Evolutionary conservation across 768 basidiomycete genomes (phyloP).

Genomic region (Rhizopogon vinicolor): DNA sequence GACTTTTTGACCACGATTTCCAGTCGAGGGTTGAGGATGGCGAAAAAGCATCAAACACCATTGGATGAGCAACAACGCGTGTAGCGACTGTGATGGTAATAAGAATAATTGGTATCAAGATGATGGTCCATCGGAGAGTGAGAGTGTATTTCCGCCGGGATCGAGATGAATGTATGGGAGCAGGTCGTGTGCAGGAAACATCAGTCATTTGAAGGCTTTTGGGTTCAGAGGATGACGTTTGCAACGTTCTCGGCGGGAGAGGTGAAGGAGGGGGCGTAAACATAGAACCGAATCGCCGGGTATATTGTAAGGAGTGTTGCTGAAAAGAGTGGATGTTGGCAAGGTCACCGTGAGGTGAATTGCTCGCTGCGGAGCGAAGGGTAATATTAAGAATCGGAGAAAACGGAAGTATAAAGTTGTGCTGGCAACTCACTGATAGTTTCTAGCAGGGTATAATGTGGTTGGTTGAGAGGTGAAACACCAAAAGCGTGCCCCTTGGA

Average conservation of each 20-base stretch:
- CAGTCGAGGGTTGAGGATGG: constrained; percentile 21
- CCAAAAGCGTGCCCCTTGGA: no score
- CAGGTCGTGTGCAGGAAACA: constrained; percentile 3
- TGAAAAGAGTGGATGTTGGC: constrained; percentile 20
- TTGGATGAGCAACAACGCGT: constrained; percentile 46
- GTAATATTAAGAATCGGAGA: not conserved
- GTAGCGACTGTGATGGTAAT: constrained; percentile 50
- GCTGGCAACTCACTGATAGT: not conserved
- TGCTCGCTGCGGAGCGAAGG: not conserved
- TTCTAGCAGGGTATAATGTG: no score
- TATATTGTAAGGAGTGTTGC: constrained; percentile 21
- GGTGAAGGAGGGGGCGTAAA: constrained; percentile 43
- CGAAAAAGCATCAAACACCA: constrained; percentile 38
- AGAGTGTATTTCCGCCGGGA: constrained; percentile 36
- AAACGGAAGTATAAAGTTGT: not conserved
- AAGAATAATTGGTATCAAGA: constrained; percentile 54
- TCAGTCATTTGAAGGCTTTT: not conserved
- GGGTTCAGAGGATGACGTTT: constrained; percentile 1
- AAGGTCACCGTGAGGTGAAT: not conserved
- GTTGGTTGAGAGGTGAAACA: no score
- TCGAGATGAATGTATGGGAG: not conserved
- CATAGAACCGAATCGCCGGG: constrained; percentile 17
- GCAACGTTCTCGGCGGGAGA: constrained; percentile 15
- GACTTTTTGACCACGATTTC: constrained; percentile 24
- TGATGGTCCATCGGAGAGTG: constrained; percentile 40